Evolutionary conservation across 148 eudicot species (phyloP), one percentile per base, ranked within the genome.

Genomic region (Suaeda aralocaspica): DNA sequence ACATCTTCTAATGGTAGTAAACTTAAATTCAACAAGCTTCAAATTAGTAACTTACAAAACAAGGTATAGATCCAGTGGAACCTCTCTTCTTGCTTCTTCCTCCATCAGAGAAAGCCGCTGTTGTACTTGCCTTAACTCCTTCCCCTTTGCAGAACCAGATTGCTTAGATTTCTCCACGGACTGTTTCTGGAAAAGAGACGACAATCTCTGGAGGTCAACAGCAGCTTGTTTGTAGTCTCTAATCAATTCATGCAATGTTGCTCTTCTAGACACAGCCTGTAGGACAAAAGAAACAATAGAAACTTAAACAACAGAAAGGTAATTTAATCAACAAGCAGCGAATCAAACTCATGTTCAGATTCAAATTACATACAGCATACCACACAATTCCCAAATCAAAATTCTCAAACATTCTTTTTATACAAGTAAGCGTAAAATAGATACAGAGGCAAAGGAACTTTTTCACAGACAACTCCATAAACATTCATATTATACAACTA

Each of bases 241-340:
- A 66, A 91, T 89, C 88, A 80, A 81, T 74, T 89, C 95, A 80
- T 87, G 83, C 74, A 89, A 78, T 26, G 92, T 91, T 52, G 95
- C 90, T 79, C 95, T 84, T 82, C 97, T 85, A 28, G 89, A 89
- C 69, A 91, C 82, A 57, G 92, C 97, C 97, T 91, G 82, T 64
- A 69, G 34, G 68, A 73, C 18, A 39, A 59, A 69, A 1, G 44
- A 53, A 78, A 59, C 62, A 67, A 61, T 55, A 64, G 65, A n/a
- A 60, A 44, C 59, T 51, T 55, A 11, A 33, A n/a, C 70, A 73
- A 28, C 26, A 60, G 53, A 19, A 74, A 60, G 13, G n/a, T n/a
- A 58, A 28, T 5, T 30, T 36, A 36, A 36, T 36, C 8, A 36
- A 36, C 41, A 36, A 36, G 8, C 4, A 3, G 41, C 8, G 41